A percentile compares a stretch with the other conserved stretches of the same genome.
Conservation (phyloP, 352 stramenopile species). For the Globisporangium emineosum region DNA sequence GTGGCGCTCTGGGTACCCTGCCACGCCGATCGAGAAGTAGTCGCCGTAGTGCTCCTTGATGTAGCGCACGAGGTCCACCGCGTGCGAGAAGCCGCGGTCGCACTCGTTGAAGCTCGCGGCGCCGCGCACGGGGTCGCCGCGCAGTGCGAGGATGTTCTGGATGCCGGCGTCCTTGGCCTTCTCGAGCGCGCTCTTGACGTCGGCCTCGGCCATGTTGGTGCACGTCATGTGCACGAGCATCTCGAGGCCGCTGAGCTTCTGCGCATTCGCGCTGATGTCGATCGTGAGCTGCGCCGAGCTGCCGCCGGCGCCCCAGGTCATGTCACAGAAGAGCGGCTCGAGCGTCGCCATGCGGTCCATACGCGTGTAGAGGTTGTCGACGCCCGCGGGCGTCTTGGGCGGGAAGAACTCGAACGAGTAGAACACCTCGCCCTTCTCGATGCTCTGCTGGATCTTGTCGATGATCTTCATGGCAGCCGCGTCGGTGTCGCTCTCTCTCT, state of each 20-base stretch:
- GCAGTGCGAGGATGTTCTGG: constrained; percentile 97
- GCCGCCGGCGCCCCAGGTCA: constrained; percentile 98
- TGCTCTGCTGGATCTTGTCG: constrained; percentile 85
- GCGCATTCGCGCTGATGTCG: constrained; percentile 90
- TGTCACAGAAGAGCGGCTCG: constrained; percentile 97
- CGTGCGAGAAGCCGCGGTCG: constrained; percentile 93
- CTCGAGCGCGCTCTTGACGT: constrained; percentile 92
- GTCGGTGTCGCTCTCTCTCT: neutral
- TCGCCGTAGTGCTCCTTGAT: constrained; percentile 94
- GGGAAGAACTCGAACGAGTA: constrained; percentile 99
- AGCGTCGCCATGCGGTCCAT: constrained; percentile 95
- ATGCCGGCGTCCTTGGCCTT: constrained; percentile 92
- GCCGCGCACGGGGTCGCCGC: constrained; percentile 94
- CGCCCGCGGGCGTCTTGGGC: constrained; percentile 93
- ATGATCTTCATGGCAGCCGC: constrained; percentile 70
- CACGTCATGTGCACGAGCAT: constrained; percentile 97
- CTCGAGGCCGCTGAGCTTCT: constrained; percentile 90
- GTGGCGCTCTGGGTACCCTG: constrained; percentile 98
- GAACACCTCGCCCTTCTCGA: constrained; percentile 83
- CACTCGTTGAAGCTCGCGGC: constrained; percentile 87
- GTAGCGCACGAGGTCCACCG: constrained; percentile 96
- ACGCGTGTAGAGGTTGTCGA: constrained; percentile 96
- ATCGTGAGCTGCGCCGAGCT: constrained; percentile 95
- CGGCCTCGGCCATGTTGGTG: constrained; percentile 96
- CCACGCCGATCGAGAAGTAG: constrained; percentile 96